Conservation (phyloP, 192 early-diverging fungal genomes). For the Dissophora globulifera region DNA sequence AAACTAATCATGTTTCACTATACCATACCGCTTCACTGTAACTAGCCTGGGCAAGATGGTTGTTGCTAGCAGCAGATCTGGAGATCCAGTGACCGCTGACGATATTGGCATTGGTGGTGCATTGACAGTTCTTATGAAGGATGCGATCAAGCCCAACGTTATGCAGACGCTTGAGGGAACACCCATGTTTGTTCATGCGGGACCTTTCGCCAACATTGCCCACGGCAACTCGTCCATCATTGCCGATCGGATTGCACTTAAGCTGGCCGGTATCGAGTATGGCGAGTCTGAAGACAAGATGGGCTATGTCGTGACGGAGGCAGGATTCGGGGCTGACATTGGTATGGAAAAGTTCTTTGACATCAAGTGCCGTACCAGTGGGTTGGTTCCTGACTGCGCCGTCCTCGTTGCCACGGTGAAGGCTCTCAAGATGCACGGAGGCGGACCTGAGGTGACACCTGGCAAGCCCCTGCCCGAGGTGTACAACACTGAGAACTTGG, state of each 20-base stretch:
- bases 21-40: no score
- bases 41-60: constrained; percentile 91
- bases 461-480: constrained; percentile 93
- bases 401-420: constrained; percentile 95
- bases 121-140: constrained; percentile 97
- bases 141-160: constrained; percentile 97
- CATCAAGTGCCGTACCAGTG: constrained; percentile 96
- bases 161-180: constrained; percentile 99
- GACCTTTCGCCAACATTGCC: constrained; percentile 99
- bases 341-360: constrained; percentile 99
- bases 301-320: constrained; percentile 97
- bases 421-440: constrained; percentile 98
- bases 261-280: constrained; percentile 83
- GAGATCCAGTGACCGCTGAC: constrained; percentile 92
- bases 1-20: no score
- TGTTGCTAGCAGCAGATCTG: constrained; percentile 84
- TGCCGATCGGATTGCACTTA: constrained; percentile 95
- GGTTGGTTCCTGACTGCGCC: constrained; percentile 89
- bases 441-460: constrained; percentile 83
- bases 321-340: constrained; percentile 99
- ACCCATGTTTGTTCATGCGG: constrained; percentile 98
- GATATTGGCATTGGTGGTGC: constrained; percentile 97
- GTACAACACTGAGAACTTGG: constrained; percentile 90
- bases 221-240: constrained; percentile 97
- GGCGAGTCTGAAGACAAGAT: constrained; percentile 63